These are phyloP conservation scores for Acacia concinna DNA, from an alignment of 331 rosid genomes.

Conservation along the genomic window DNA sequence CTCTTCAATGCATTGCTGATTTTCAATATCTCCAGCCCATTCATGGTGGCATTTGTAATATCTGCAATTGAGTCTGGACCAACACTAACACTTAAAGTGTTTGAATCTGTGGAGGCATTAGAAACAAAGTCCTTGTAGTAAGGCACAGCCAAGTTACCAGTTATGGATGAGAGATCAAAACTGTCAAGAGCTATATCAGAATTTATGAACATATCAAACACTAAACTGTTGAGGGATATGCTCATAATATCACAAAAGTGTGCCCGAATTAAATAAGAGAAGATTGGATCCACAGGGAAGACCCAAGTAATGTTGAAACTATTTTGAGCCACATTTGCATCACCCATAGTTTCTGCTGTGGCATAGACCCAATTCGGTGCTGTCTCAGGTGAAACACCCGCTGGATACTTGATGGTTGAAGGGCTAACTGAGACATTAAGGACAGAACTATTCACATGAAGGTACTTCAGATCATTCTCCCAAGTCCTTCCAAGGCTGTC, in stretches of 20 bases:
- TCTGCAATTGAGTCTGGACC: slow-evolving; percentile 86
- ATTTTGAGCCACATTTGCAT: slow-evolving; percentile 63
- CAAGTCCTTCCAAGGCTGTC: slow-evolving; percentile 95
- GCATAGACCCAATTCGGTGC: slow-evolving; percentile 95
- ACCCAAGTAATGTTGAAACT: slow-evolving; percentile 98
- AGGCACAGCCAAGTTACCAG: slow-evolving; percentile 69
- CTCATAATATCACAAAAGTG: slow-evolving; percentile 91
- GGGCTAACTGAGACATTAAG: slow-evolving; percentile 61
- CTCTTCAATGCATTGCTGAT: slow-evolving; percentile 69
- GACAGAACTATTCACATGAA: slow-evolving; percentile 83
- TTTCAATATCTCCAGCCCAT: slow-evolving; percentile 82
- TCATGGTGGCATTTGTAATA: slow-evolving; percentile 65
- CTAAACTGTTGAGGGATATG: slow-evolving; percentile 60
- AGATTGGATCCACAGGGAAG: slow-evolving; percentile 64
- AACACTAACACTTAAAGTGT: slow-evolving; percentile 74
- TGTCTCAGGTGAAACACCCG: slow-evolving; percentile 57
- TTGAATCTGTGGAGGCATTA: slow-evolving; percentile 48
- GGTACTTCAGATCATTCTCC: slow-evolving; percentile 83
- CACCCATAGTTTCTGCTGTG: slow-evolving; percentile 85
- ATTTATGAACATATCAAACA: slow-evolving; percentile 78
- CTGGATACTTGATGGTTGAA: slow-evolving; percentile 55
- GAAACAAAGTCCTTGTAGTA: slow-evolving; percentile 70
- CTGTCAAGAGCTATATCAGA: slow-evolving; percentile 60
- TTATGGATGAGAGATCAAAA: slow-evolving; percentile 75
- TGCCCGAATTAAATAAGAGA: slow-evolving; percentile 67